Conservation (phyloP, 2,329 filamentous ascomycete genomes). For the Blastomyces silverae region DNA sequence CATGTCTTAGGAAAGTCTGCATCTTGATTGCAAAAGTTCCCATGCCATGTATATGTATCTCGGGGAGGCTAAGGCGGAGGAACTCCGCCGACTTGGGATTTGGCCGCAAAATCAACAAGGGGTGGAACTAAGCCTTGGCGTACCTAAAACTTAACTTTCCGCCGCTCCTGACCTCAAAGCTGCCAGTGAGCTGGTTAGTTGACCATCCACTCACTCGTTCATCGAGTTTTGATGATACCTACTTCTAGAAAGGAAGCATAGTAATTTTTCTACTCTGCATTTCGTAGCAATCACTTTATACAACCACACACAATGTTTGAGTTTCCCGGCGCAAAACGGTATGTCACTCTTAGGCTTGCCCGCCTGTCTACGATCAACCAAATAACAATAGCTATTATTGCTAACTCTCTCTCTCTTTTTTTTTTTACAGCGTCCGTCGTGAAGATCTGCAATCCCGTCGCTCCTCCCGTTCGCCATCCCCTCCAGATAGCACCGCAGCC, state of each 20-base stretch:
- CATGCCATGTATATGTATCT: no score
- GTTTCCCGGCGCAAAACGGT: conserved; percentile 15
- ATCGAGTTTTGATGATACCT: not conserved
- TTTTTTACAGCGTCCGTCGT: conserved; percentile 19
- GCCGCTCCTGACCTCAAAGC: not conserved
- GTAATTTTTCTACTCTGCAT: not conserved
- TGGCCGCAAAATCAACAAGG: not conserved
- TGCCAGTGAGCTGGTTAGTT: not conserved
- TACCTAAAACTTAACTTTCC: not conserved
- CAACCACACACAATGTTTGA: conserved; percentile 12
- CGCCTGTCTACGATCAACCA: not conserved
- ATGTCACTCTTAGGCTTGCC: not conserved
- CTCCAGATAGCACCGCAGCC: conserved; percentile 15
- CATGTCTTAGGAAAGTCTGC: no score
- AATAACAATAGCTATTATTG: not conserved
- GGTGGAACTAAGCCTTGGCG: conserved; percentile 4
- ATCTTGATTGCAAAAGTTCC: no score
- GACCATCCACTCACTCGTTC: not conserved
- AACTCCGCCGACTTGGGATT: conserved; percentile 3
- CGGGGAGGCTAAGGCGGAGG: not conserved
- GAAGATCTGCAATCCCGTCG: conserved; percentile 18
- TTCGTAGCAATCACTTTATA: no score
- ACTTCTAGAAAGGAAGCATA: not conserved
- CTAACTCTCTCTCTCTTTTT: not conserved
- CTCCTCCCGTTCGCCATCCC: conserved; percentile 19